These are phyloP conservation scores for Chamaenerion angustifolium DNA, from an alignment of 345 rosid species.

Conservation along the genomic window DNA sequence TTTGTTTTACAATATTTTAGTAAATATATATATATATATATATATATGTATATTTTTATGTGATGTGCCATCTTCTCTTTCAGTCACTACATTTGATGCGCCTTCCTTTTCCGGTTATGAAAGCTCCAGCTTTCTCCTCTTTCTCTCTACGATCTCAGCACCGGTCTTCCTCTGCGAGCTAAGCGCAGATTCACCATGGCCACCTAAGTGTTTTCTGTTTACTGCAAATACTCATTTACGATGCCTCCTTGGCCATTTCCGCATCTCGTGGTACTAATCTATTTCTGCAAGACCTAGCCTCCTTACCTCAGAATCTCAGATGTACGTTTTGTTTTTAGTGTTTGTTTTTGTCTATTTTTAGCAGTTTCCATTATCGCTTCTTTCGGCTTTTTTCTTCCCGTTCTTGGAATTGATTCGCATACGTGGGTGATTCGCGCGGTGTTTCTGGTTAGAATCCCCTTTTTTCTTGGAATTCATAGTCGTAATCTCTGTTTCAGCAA, in stretches of 20 bases:
- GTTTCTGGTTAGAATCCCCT: conserved; percentile 1
- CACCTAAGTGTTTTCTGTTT: background rate
- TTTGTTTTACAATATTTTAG: too few species aligned
- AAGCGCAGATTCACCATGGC: too few species aligned
- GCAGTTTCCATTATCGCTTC: background rate
- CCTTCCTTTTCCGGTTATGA: background rate
- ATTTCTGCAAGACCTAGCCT: conserved; percentile 10
- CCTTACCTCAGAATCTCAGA: background rate
- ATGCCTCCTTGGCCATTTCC: conserved; percentile 41
- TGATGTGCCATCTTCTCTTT: too few species aligned
- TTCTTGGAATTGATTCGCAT: background rate
- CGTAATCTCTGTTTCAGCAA: background rate
- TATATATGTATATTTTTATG: too few species aligned
- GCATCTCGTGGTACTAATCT: conserved; percentile 24
- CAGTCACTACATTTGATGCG: too few species aligned
- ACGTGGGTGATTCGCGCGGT: conserved; percentile 4
- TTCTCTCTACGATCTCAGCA: background rate
- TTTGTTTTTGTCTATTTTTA: conserved; percentile 7
- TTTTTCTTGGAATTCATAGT: background rate
- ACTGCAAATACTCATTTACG: conserved; percentile 27
- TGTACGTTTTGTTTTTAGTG: background rate
- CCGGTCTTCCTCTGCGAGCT: too few species aligned
- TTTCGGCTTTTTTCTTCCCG: background rate
- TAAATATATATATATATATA: too few species aligned
- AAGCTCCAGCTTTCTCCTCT: background rate